phyloP scores from a whole-genome alignment of 495 filamentous ascomycete species.

The Aspergillus egyptiacus region DNA sequence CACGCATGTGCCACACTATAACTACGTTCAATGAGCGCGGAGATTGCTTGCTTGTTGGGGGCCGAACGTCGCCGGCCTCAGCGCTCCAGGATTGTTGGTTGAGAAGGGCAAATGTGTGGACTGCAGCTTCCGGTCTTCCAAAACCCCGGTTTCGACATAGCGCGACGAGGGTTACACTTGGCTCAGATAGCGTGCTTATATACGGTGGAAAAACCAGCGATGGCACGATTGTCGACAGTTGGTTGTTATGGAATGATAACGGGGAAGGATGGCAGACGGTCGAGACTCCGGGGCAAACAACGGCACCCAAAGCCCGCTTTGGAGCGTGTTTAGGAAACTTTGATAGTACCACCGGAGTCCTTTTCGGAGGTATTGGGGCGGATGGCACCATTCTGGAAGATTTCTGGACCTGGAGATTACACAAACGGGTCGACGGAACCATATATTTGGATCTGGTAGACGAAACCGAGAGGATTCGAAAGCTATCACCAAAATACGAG shows the following conservation, averaged over 20 bases:
- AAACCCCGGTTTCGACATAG: conserved; percentile 66
- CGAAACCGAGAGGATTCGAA: conserved; percentile 18
- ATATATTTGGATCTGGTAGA: conserved; percentile 24
- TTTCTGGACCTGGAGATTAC: conserved; percentile 52
- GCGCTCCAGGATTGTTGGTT: conserved; percentile 70
- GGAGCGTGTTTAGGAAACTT: conserved; percentile 49
- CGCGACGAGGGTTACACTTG: conserved; percentile 46
- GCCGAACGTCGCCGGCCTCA: conserved; percentile 65
- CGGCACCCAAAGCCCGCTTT: conserved; percentile 49
- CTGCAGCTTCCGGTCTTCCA: conserved; percentile 55
- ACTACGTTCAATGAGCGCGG: conserved; percentile 45
- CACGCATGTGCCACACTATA: conserved; percentile 73
- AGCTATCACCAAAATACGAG: conserved; percentile 16
- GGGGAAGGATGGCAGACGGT: conserved; percentile 46
- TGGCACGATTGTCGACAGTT: conserved; percentile 51
- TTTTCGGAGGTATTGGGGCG: conserved; percentile 60
- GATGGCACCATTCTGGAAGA: conserved; percentile 55
- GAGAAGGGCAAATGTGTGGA: conserved; percentile 54
- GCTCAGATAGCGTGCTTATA: conserved; percentile 46
- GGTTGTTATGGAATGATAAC: conserved; percentile 56
- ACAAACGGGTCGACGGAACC: conserved; percentile 19
- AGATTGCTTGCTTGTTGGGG: conserved; percentile 64
- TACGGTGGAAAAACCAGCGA: conserved; percentile 64
- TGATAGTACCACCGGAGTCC: conserved; percentile 43
- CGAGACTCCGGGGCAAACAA: conserved; percentile 26